These are phyloP conservation scores for Arachnopeziza araneosa DNA, from an alignment of 2,329 filamentous ascomycete species.

Conservation along the genomic window DNA sequence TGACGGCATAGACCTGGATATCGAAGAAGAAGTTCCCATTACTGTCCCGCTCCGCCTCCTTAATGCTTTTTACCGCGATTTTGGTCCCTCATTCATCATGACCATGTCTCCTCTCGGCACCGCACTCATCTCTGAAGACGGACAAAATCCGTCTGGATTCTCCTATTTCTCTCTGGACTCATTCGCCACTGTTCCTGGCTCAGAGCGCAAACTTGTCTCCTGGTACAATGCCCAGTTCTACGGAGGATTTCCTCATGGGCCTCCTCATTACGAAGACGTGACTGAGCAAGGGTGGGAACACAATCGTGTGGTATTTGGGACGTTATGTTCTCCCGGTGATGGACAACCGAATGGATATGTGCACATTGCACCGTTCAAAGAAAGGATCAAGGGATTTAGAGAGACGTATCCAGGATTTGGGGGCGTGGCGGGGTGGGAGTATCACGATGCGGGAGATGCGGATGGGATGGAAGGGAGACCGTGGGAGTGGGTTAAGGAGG, in stretches of 20 bases:
- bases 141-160: conserved; percentile 73
- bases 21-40: conserved; percentile 71
- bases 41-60: conserved; percentile 58
- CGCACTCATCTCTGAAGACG: conserved; percentile 50
- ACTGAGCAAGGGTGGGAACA: conserved; percentile 63
- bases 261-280: conserved; percentile 43
- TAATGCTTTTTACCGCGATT: conserved; percentile 59
- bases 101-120: conserved; percentile 75
- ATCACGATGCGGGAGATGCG: conserved; percentile 63
- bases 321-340: conserved; percentile 63
- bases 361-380: conserved; percentile 46
- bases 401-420: conserved; percentile 47
- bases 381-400: conserved; percentile 49
- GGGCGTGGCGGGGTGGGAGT: conserved; percentile 90
- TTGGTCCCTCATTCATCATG: conserved; percentile 65
- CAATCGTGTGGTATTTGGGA: conserved; percentile 67
- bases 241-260: conserved; percentile 54
- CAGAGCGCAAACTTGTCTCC: conserved; percentile 42
- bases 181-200: conserved; percentile 19
- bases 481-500: conserved; percentile 69
- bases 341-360: conserved; percentile 63
- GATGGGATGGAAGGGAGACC: conserved; percentile 56
- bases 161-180: conserved; percentile 67
- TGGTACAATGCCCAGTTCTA: conserved; percentile 94
- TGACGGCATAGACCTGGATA: conserved; percentile 68